phyloP scores from a whole-genome alignment of 805 yeast species.

The Suhomyces prunicola region DNA sequence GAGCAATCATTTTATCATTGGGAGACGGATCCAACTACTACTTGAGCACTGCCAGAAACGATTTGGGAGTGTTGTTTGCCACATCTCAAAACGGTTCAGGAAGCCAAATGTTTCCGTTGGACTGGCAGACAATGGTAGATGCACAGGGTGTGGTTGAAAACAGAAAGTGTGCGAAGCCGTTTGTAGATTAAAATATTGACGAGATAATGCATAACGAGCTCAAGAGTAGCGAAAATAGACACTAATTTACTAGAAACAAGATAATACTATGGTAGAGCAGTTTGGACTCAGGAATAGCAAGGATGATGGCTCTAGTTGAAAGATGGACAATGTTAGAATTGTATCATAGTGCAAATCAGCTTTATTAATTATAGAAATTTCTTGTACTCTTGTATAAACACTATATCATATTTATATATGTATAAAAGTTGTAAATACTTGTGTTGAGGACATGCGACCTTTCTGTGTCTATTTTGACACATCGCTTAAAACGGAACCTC shows the following conservation, averaged over 20 bases:
- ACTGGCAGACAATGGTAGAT: constrained; percentile 93
- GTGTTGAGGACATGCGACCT: neutral
- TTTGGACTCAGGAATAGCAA: neutral
- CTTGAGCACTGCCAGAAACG: constrained; percentile 83
- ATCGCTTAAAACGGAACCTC: neutral
- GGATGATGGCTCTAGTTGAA: neutral
- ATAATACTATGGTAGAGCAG: too few relatives aligned
- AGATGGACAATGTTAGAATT: neutral
- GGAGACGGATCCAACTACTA: constrained; percentile 96
- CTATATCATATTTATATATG: too few relatives aligned
- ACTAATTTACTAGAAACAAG: too few relatives aligned
- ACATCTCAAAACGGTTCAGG: constrained; percentile 67
- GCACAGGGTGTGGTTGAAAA: constrained; percentile 69
- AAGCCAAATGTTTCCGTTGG: constrained; percentile 78
- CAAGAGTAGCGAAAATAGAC: too few relatives aligned
- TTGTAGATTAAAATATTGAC: constrained; percentile 14
- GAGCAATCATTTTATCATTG: constrained; percentile 77
- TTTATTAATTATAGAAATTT: too few relatives aligned
- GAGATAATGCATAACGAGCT: neutral
- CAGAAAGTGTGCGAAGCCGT: constrained; percentile 93
- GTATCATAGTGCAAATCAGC: neutral
- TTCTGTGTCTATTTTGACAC: neutral
- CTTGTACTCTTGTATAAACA: neutral
- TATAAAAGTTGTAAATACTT: too few relatives aligned
- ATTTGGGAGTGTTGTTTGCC: constrained; percentile 92